phyloP scores from a whole-genome alignment of 768 basidiomycete genomes.

The Leccinum longicurvipes region DNA sequence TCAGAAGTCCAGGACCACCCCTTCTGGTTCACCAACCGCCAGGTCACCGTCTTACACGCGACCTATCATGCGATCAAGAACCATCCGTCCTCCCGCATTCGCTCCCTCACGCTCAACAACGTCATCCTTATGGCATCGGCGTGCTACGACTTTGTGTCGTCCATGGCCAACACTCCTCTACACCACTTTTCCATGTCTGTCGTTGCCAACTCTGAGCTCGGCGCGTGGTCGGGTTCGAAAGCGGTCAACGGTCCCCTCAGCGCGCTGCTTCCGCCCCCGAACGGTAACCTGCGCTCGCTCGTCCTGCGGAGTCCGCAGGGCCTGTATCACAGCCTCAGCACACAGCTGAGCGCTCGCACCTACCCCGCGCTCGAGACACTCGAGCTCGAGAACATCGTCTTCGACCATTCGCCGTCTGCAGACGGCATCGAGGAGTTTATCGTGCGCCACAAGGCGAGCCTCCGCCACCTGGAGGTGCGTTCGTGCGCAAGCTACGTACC shows the following conservation, averaged over 20 bases:
- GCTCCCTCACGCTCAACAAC: slow-evolving; percentile 26
- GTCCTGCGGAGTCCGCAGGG: slow-evolving; percentile 28
- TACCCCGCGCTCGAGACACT: slow-evolving; percentile 29
- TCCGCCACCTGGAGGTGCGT: slow-evolving; percentile 24
- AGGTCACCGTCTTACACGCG: slow-evolving; percentile 23
- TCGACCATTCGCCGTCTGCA: slow-evolving; percentile 19
- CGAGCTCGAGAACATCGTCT: slow-evolving; percentile 29
- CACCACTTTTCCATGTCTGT: slow-evolving; percentile 31
- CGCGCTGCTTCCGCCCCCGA: slow-evolving; percentile 24
- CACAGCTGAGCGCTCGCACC: slow-evolving; percentile 15
- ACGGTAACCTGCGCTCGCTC: slow-evolving; percentile 19
- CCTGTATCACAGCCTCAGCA: slow-evolving; percentile 26
- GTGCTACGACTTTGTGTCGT: slow-evolving; percentile 27
- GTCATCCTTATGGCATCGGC: slow-evolving; percentile 23
- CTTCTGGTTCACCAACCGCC: slow-evolving; percentile 32
- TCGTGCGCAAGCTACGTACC: slow-evolving; percentile 27
- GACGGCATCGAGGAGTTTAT: slow-evolving; percentile 31
- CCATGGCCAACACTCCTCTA: slow-evolving; percentile 24
- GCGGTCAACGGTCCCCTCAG: slow-evolving; percentile 24
- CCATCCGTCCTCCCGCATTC: slow-evolving; percentile 11
- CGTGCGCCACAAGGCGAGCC: slow-evolving; percentile 27
- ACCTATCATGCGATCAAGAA: slow-evolving; percentile 20
- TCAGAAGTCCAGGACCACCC: slow-evolving; percentile 26
- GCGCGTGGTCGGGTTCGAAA: slow-evolving; percentile 32
- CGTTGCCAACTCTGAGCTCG: slow-evolving; percentile 30